phyloP scores from a whole-genome alignment of 306 rosid genomes.

The Cercis canadensis region DNA sequence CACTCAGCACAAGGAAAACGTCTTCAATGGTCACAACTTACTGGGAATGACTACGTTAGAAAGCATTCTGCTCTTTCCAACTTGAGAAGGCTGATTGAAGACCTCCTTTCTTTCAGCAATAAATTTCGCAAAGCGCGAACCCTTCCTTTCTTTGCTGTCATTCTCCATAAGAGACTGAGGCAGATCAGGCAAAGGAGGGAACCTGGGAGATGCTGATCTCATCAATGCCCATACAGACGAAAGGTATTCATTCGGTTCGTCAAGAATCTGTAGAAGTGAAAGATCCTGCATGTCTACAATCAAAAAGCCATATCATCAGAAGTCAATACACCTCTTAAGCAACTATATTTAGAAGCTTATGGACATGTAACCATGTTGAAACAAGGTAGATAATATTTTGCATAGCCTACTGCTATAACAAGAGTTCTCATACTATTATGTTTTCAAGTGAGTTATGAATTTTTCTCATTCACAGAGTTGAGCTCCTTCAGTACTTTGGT shows the following conservation, averaged over 20 bases:
- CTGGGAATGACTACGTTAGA: slow-evolving; percentile 53
- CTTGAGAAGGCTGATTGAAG: slow-evolving; percentile 48
- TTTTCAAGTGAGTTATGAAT: neutral
- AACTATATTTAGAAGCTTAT: neutral
- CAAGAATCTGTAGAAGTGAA: slow-evolving; percentile 65
- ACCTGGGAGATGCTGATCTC: slow-evolving; percentile 71
- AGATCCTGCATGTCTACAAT: slow-evolving; percentile 67
- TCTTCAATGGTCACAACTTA: slow-evolving; percentile 65
- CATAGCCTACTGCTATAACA: slow-evolving; percentile 2
- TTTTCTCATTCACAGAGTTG: slow-evolving; percentile 5
- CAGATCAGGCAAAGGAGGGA: slow-evolving; percentile 50
- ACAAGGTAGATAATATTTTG: neutral
- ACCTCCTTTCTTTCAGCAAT: slow-evolving; percentile 71
- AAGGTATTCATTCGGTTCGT: slow-evolving; percentile 66
- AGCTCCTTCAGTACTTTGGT: slow-evolving; percentile 6
- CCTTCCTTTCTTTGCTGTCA: slow-evolving; percentile 58
- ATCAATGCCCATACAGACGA: slow-evolving; percentile 86
- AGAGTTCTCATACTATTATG: too few relatives aligned
- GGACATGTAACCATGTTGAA: neutral
- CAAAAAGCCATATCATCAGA: slow-evolving; percentile 32
- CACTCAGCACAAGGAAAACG: slow-evolving; percentile 20
- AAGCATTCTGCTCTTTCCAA: slow-evolving; percentile 46
- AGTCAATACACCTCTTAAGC: neutral
- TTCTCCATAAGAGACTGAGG: slow-evolving; percentile 49
- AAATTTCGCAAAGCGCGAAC: slow-evolving; percentile 81